These are phyloP conservation scores for Cymbopogon flexuosus DNA, from an alignment of 202 grass and related monocot species.

Conservation along the genomic window DNA sequence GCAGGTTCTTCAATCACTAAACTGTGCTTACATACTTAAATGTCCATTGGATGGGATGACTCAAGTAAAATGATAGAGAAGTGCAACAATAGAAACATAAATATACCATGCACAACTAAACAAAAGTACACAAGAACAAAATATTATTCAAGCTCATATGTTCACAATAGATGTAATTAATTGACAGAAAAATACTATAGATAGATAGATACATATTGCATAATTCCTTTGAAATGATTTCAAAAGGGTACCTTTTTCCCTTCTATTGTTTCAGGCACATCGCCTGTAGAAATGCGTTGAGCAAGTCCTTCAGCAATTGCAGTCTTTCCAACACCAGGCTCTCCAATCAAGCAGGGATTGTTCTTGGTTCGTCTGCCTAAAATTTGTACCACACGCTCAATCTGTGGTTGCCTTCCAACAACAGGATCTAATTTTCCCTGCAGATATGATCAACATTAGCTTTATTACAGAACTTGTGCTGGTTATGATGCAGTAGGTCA, in stretches of 20 bases:
- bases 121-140: constrained; percentile 4
- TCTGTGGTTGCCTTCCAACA: constrained; percentile 72
- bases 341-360: constrained; percentile 83
- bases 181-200: background rate
- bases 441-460: background rate
- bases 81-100: background rate
- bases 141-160: background rate
- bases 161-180: constrained; percentile 10
- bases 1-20: background rate
- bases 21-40: background rate
- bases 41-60: background rate
- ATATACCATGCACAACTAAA: background rate
- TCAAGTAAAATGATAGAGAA: background rate
- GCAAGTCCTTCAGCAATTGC: constrained; percentile 92
- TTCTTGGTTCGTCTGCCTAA: constrained; percentile 81
- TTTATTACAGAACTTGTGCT: background rate
- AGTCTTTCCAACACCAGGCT: constrained; percentile 88
- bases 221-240: background rate
- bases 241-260: constrained; percentile 66
- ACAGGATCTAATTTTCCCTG: constrained; percentile 88
- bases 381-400: constrained; percentile 85
- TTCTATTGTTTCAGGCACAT: constrained; percentile 90
- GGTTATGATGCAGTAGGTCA: background rate
- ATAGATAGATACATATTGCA: background rate
- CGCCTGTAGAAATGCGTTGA: constrained; percentile 67